Percentiles rank a stretch among this genome's conserved stretches.
phyloP scores from a whole-genome alignment of 2,329 filamentous ascomycete genomes.

The Aspergillus jensenii region DNA sequence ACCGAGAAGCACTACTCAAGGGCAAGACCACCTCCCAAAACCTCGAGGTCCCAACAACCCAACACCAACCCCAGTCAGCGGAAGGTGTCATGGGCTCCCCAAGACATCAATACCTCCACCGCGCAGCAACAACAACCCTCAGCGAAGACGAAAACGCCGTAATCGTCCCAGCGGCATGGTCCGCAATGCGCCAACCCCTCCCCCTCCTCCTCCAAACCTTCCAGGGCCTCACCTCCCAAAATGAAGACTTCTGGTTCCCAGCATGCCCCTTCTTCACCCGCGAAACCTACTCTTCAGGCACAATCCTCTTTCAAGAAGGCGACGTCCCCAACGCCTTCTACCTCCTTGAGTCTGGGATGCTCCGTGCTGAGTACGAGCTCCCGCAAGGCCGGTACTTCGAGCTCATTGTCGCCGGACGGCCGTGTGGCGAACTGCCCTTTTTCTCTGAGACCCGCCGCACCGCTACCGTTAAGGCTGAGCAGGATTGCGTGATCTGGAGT shows the following conservation, averaged over 20 bases:
- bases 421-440: slow-evolving; percentile 93
- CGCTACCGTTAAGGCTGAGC: slow-evolving; percentile 80
- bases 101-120: slow-evolving; percentile 71
- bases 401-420: slow-evolving; percentile 89
- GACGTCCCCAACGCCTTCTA: slow-evolving; percentile 83
- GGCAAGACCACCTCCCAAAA: slow-evolving; percentile 17
- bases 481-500: slow-evolving; percentile 78
- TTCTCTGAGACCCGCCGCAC: slow-evolving; percentile 88
- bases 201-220: slow-evolving; percentile 95
- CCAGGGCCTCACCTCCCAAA: slow-evolving; percentile 77
- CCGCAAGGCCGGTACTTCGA: slow-evolving; percentile 88
- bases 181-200: slow-evolving; percentile 83
- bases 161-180: slow-evolving; percentile 66
- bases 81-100: slow-evolving; percentile 72
- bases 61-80: slow-evolving; percentile 22
- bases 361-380: slow-evolving; percentile 85
- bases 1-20: slow-evolving; percentile 54
- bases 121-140: slow-evolving; percentile 75
- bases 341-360: slow-evolving; percentile 81
- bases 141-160: slow-evolving; percentile 60
- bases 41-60: slow-evolving; percentile 33
- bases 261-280: slow-evolving; percentile 73
- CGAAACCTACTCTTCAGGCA: slow-evolving; percentile 66
- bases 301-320: slow-evolving; percentile 74
- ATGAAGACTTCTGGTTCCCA: slow-evolving; percentile 94